phyloP scores from a whole-genome alignment of 768 basidiomycete species.

The Chiua virens region DNA sequence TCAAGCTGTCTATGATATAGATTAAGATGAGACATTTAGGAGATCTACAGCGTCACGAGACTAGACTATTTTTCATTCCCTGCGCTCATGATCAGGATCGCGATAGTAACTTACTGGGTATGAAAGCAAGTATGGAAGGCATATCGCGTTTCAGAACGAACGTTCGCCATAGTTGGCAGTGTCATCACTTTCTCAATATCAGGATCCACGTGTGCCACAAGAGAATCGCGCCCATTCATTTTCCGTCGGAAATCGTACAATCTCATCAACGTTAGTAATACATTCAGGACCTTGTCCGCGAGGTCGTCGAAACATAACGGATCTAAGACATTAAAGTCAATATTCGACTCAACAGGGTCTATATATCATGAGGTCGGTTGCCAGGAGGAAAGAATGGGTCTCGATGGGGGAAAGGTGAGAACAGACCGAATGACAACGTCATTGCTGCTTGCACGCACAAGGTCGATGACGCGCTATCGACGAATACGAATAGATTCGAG shows the following conservation, averaged over 20 bases:
- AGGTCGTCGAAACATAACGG: slow-evolving; percentile 4
- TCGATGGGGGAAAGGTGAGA: not conserved
- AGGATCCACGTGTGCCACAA: not conserved
- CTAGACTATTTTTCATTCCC: no score
- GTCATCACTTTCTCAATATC: not conserved
- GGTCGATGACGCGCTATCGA: slow-evolving; percentile 6
- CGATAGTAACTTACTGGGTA: no score
- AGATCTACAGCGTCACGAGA: no score
- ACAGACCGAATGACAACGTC: not conserved
- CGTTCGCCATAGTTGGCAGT: slow-evolving; percentile 1
- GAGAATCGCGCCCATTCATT: not conserved
- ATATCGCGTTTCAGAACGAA: not conserved
- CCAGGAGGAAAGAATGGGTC: not conserved
- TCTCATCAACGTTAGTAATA: slow-evolving; percentile 2
- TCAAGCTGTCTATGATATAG: no score
- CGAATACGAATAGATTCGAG: not conserved
- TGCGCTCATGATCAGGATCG: no score
- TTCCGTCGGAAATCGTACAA: not conserved
- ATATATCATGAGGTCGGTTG: slow-evolving; percentile 1
- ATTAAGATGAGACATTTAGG: no score
- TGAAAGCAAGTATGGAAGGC: not conserved
- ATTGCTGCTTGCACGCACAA: slow-evolving; percentile 5
- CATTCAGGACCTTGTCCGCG: slow-evolving; percentile 2
- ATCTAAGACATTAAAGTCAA: slow-evolving; percentile 12
- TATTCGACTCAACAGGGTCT: not conserved